A percentile compares a stretch with the other conserved stretches of the same genome.
Conservation (phyloP, 2,329 filamentous ascomycete genomes). For the Ascochyta pisi region DNA sequence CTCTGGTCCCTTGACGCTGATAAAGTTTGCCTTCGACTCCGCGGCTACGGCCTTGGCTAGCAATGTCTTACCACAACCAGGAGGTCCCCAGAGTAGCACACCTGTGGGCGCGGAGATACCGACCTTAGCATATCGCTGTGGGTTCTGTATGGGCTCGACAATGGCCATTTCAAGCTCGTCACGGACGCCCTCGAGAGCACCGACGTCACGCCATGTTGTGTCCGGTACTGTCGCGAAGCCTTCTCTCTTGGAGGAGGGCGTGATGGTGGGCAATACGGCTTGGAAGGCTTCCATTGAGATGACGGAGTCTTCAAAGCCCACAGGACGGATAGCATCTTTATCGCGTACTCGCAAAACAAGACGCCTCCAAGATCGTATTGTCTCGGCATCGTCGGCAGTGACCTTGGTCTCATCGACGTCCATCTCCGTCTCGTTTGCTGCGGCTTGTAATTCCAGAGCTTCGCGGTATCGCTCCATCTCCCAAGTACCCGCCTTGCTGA, state of each 20-base stretch:
- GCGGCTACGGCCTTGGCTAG: slow-evolving; percentile 96
- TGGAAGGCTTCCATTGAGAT: slow-evolving; percentile 75
- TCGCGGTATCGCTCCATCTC: slow-evolving; percentile 68
- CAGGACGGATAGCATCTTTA: slow-evolving; percentile 58
- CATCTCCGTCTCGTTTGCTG: slow-evolving; percentile 53
- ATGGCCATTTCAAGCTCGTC: slow-evolving; percentile 84
- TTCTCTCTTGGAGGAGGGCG: slow-evolving; percentile 85
- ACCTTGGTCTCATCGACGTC: slow-evolving; percentile 56
- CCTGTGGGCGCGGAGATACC: slow-evolving; percentile 84
- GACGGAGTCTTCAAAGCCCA: slow-evolving; percentile 61
- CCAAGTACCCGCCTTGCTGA: slow-evolving; percentile 68
- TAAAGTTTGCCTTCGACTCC: slow-evolving; percentile 96
- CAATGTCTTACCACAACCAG: slow-evolving; percentile 95
- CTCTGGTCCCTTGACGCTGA: slow-evolving; percentile 95
- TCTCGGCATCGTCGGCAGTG: slow-evolving; percentile 22
- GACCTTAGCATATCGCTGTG: slow-evolving; percentile 75
- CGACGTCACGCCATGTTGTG: slow-evolving; percentile 92
- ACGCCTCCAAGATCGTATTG: slow-evolving; percentile 44
- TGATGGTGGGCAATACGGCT: slow-evolving; percentile 74
- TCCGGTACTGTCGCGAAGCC: slow-evolving; percentile 94
- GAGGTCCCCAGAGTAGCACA: slow-evolving; percentile 94
- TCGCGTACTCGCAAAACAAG: slow-evolving; percentile 60
- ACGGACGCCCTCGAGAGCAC: slow-evolving; percentile 80
- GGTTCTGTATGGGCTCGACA: slow-evolving; percentile 85
- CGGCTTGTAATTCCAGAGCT: slow-evolving; percentile 55